Evolutionary conservation across 768 basidiomycete genomes (phyloP), one percentile per base, ranked within the genome.

Genomic region (Suillus subalutaceus): DNA sequence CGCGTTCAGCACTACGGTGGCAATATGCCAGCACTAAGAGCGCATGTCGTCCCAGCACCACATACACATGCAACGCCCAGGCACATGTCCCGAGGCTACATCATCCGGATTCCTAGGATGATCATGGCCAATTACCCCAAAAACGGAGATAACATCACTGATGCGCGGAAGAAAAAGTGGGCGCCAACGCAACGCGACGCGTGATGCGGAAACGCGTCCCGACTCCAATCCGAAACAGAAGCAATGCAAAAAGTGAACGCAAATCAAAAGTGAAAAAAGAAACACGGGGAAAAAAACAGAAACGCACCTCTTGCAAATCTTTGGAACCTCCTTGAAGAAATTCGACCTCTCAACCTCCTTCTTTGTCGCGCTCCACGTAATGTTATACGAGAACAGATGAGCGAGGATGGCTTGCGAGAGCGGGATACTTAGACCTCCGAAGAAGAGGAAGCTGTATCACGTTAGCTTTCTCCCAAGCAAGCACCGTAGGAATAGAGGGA

Each of bases 311-410:
- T 89, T 88, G 77, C 88, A 80, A 74, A 96, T 94, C 67, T 83
- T 87, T 5, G 94, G 94, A 30, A 95, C 88, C 76, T 97, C 94
- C 64, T 91, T 86, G 86, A 92, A 95, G 82, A 97, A 95, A 74
- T 95, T 96, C 6, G 91, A 92, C 58, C 87, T 84, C 77, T 95
- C 90, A 48, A 96, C 92, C 77, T 93, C 91, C 85, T 94, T 95
- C 70, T 86, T 83, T 7, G 87, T 89, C 40, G 86, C 82, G 6
- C 81, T 79, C 88, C 87, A 88, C 15, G 76, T 78, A 72, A 85
- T 83, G 72, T 89, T 82, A 69, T 86, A 88, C 43, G 85, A 85
- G 72, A 87, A 83, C 23, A 88, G 37, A 73, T 88, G 87, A 1
- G 85, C 82, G 53, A 85, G 77, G 50, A 88, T 79, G 4, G 88